These are phyloP conservation scores for Asterophora parasitica DNA, from an alignment of 768 basidiomycete species.

Conservation along the genomic window DNA sequence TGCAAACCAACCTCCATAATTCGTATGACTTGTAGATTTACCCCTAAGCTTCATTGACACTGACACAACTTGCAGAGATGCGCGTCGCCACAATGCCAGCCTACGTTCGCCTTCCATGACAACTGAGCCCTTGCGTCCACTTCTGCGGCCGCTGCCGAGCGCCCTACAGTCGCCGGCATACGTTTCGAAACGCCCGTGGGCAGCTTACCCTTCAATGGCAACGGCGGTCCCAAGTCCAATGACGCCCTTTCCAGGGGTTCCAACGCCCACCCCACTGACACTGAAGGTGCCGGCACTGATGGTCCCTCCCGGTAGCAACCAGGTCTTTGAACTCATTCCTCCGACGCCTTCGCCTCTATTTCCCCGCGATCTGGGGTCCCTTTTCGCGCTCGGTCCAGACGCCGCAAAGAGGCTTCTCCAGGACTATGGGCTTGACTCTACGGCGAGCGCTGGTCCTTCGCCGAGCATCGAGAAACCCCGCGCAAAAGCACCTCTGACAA, in stretches of 20 bases:
- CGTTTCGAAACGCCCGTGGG: slow-evolving; percentile 18
- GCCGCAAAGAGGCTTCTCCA: slow-evolving; percentile 34
- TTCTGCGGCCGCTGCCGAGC: slow-evolving; percentile 46
- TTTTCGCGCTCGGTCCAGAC: slow-evolving; percentile 40
- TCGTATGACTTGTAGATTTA: slow-evolving; percentile 31
- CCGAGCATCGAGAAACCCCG: slow-evolving; percentile 21
- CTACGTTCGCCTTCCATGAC: slow-evolving; percentile 31
- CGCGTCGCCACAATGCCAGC: slow-evolving; percentile 37
- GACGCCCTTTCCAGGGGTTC: slow-evolving; percentile 24
- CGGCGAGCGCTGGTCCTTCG: slow-evolving; percentile 21
- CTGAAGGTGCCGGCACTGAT: background rate
- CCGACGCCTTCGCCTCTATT: slow-evolving; percentile 41
- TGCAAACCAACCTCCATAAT: slow-evolving; percentile 41
- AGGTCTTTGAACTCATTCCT: slow-evolving; percentile 19
- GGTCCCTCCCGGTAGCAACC: slow-evolving; percentile 4
- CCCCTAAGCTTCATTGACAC: background rate
- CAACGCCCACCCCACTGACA: slow-evolving; percentile 14
- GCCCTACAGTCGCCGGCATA: slow-evolving; percentile 41
- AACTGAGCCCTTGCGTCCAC: slow-evolving; percentile 40
- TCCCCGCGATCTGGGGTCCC: slow-evolving; percentile 39
- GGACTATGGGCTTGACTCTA: slow-evolving; percentile 38
- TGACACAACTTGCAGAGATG: slow-evolving; percentile 32
- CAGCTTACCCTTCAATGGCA: slow-evolving; percentile 15
- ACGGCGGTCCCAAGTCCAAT: slow-evolving; percentile 22
- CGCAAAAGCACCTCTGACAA: slow-evolving; percentile 5